phyloP scores from a whole-genome alignment of 2,329 filamentous ascomycete genomes.

The Paracamarosporium sp. region DNA sequence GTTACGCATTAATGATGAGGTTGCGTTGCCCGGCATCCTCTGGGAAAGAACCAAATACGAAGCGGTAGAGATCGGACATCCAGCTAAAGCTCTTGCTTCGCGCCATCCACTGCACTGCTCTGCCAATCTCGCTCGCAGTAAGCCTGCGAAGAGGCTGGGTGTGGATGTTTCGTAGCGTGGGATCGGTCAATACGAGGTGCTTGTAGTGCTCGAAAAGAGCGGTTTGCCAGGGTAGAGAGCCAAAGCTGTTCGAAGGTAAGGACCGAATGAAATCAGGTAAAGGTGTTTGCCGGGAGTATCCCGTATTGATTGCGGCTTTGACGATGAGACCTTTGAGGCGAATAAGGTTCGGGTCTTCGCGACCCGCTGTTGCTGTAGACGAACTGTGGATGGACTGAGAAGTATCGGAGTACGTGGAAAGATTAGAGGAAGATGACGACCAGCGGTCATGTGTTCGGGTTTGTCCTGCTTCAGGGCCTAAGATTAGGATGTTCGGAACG shows the following conservation, averaged over 20 bases:
- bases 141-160: constrained; percentile 66
- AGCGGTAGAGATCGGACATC: constrained; percentile 79
- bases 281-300: constrained; percentile 70
- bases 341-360: constrained; percentile 78
- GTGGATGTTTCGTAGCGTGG: constrained; percentile 61
- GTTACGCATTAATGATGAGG: constrained; percentile 60
- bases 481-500: constrained; percentile 85
- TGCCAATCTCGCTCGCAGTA: constrained; percentile 76
- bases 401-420: constrained; percentile 79
- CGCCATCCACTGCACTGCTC: constrained; percentile 78
- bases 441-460: constrained; percentile 69
- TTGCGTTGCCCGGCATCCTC: constrained; percentile 78
- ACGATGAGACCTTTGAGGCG: constrained; percentile 81
- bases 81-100: constrained; percentile 77
- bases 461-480: constrained; percentile 70
- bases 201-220: constrained; percentile 80
- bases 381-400: constrained; percentile 66
- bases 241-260: constrained; percentile 80
- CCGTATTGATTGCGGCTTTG: constrained; percentile 84
- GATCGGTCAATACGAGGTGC: constrained; percentile 76
- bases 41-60: constrained; percentile 83
- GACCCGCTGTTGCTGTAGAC: constrained; percentile 70
- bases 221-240: constrained; percentile 72
- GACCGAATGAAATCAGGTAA: constrained; percentile 79
- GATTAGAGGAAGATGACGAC: constrained; percentile 77